Conservation (phyloP, 441 rosid genomes). For the Adansonia grandidieri region DNA sequence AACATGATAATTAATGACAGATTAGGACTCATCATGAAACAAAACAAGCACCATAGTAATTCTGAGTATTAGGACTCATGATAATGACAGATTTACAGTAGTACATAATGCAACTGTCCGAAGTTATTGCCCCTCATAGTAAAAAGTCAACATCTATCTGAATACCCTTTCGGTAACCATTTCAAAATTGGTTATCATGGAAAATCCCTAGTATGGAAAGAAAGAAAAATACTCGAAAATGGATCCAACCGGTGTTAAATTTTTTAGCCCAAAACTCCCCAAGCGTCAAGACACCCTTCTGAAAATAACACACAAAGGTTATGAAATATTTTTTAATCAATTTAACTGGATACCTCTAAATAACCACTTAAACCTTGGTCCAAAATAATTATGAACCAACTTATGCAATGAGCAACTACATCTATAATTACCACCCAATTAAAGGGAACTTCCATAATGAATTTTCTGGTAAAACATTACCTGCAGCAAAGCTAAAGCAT, state of each 20-base stretch:
- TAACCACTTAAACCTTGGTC: neutral
- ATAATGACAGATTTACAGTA: neutral
- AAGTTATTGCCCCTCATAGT: neutral
- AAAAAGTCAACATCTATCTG: neutral
- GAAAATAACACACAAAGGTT: neutral
- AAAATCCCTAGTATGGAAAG: neutral
- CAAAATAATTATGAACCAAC: neutral
- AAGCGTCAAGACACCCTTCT: neutral
- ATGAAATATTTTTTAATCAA: constrained; percentile 10
- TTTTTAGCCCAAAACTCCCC: neutral
- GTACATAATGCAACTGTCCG: neutral
- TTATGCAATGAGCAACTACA: neutral
- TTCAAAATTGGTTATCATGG: neutral
- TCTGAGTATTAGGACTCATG: neutral
- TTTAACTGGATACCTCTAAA: neutral
- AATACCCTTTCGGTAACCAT: neutral
- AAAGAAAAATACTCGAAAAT: neutral
- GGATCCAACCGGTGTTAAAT: neutral
- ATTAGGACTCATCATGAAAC: neutral
- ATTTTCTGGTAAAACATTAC: constrained; percentile 35
- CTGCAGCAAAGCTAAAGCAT: constrained; percentile 74
- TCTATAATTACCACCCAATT: constrained; percentile 11
- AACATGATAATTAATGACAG: constrained; percentile 2
- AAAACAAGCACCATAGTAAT: no score
- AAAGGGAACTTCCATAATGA: neutral